phyloP scores from a whole-genome alignment of 352 stramenopile genomes.

The Phytophthora vignae region DNA sequence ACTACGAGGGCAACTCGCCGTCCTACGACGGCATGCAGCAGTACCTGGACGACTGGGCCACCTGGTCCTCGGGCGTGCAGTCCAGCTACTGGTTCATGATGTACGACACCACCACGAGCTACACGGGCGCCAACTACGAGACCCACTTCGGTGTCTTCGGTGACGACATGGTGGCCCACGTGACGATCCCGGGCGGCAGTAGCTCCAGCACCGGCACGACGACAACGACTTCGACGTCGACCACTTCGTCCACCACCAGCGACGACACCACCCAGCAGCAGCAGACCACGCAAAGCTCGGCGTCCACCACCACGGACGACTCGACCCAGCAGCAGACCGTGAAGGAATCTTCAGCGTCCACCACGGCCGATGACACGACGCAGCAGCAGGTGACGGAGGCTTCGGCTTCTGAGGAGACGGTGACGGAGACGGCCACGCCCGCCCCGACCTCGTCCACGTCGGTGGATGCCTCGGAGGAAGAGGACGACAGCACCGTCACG shows the following conservation, averaged over 20 bases:
- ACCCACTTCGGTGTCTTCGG: slow-evolving; percentile 62
- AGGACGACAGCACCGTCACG: slow-evolving; percentile 14
- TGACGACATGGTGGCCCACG: slow-evolving; percentile 52
- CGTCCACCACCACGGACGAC: slow-evolving; percentile 27
- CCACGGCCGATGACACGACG: slow-evolving; percentile 20
- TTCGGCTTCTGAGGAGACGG: slow-evolving; percentile 11
- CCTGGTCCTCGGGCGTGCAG: slow-evolving; percentile 40
- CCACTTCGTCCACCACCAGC: slow-evolving; percentile 19
- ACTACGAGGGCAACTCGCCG: slow-evolving; percentile 47
- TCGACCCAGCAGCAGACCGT: slow-evolving; percentile 25
- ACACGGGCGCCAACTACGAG: slow-evolving; percentile 58
- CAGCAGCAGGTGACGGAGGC: slow-evolving; percentile 19
- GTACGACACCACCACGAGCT: slow-evolving; percentile 59
- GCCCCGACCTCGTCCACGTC: slow-evolving; percentile 24
- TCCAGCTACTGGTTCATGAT: slow-evolving; percentile 70
- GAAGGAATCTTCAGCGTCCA: slow-evolving; percentile 6
- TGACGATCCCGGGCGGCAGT: slow-evolving; percentile 41
- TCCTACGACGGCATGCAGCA: slow-evolving; percentile 51
- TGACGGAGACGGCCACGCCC: slow-evolving; percentile 19
- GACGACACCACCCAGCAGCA: slow-evolving; percentile 16
- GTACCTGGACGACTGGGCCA: slow-evolving; percentile 55
- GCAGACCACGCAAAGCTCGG: slow-evolving; percentile 29
- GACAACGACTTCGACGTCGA: slow-evolving; percentile 26
- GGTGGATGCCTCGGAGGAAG: slow-evolving; percentile 31
- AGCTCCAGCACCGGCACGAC: slow-evolving; percentile 27